A percentile compares a stretch with the other conserved stretches of the same genome.
Conservation (phyloP, 371 early-diverging fungal genomes). For the Mycotypha africana region DNA sequence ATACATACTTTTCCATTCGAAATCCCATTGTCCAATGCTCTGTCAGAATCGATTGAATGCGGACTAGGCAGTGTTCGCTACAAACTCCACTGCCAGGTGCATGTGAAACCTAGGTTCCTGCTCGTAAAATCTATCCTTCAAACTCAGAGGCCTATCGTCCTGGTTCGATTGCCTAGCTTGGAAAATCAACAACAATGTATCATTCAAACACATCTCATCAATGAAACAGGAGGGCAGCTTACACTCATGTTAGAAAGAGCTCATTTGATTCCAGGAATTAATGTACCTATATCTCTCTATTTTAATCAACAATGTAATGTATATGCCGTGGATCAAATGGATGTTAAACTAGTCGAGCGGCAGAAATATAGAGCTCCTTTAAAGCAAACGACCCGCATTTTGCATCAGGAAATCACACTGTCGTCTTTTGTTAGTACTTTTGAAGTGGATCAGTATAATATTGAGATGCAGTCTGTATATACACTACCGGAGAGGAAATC, state of each 20-base stretch:
- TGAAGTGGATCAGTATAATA: neutral
- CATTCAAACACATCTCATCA: constrained; percentile 25
- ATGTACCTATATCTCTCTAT: constrained; percentile 18
- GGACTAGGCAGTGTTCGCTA: constrained; percentile 34
- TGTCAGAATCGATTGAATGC: constrained; percentile 42
- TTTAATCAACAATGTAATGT: constrained; percentile 3
- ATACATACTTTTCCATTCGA: constrained; percentile 36
- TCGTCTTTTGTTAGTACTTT: constrained; percentile 4
- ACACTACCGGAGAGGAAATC: constrained; percentile 28
- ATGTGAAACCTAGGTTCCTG: constrained; percentile 21
- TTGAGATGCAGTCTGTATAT: constrained; percentile 22
- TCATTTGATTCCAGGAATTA: constrained; percentile 24
- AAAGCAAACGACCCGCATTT: constrained; percentile 28
- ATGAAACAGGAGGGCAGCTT: constrained; percentile 9
- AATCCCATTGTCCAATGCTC: constrained; percentile 30
- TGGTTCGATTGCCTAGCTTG: constrained; percentile 21
- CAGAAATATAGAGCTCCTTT: constrained; percentile 34
- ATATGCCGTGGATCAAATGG: constrained; percentile 17
- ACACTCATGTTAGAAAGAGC: constrained; percentile 24
- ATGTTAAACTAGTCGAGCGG: constrained; percentile 30
- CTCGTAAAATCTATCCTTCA: constrained; percentile 8
- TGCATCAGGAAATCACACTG: constrained; percentile 33
- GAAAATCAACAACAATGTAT: constrained; percentile 24
- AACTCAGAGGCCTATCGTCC: constrained; percentile 15
- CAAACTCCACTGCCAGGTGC: constrained; percentile 28